Percentiles rank a stretch among this genome's conserved stretches.
These are phyloP conservation scores for Elsinoe necatrix DNA, from an alignment of 2,329 filamentous ascomycete species.

Conservation along the genomic window DNA sequence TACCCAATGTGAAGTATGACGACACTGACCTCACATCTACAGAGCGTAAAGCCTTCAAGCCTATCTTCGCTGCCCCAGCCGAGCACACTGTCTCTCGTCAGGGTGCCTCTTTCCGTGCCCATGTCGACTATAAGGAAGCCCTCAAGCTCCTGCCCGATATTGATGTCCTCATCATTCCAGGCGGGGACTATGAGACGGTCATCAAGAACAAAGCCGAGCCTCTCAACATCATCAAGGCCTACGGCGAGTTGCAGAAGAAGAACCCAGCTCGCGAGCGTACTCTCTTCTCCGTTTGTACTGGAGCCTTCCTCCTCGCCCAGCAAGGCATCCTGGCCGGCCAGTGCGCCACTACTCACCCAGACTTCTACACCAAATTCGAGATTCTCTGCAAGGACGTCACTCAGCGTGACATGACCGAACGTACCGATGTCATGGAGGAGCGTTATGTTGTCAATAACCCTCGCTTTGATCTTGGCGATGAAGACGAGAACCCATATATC, in stretches of 20 bases:
- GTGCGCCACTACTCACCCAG: constrained; percentile 73
- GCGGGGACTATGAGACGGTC: constrained; percentile 57
- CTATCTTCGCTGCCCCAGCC: constrained; percentile 41
- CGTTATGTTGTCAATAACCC: constrained; percentile 88
- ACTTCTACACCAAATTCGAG: constrained; percentile 72
- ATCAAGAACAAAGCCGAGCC: constrained; percentile 61
- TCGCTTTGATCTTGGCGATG: constrained; percentile 69
- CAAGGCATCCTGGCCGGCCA: constrained; percentile 70
- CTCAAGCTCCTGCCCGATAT: constrained; percentile 64
- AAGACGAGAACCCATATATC: constrained; percentile 78
- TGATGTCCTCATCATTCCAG: constrained; percentile 70
- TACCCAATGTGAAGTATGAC: neutral
- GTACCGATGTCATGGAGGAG: constrained; percentile 75
- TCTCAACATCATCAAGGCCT: constrained; percentile 64
- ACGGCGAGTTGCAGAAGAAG: constrained; percentile 69
- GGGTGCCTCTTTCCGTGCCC: constrained; percentile 61
- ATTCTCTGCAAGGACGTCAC: constrained; percentile 69
- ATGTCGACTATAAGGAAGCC: constrained; percentile 72
- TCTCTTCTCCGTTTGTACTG: constrained; percentile 70
- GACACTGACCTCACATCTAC: constrained; percentile 14
- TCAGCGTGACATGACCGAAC: constrained; percentile 60
- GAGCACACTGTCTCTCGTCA: constrained; percentile 47
- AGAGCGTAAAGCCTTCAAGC: constrained; percentile 48
- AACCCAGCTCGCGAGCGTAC: constrained; percentile 74
- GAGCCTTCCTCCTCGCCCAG: constrained; percentile 66